A percentile compares a stretch with the other conserved stretches of the same genome.
phyloP scores from a whole-genome alignment of 768 basidiomycete species.

The Lactarius sanguifluus region DNA sequence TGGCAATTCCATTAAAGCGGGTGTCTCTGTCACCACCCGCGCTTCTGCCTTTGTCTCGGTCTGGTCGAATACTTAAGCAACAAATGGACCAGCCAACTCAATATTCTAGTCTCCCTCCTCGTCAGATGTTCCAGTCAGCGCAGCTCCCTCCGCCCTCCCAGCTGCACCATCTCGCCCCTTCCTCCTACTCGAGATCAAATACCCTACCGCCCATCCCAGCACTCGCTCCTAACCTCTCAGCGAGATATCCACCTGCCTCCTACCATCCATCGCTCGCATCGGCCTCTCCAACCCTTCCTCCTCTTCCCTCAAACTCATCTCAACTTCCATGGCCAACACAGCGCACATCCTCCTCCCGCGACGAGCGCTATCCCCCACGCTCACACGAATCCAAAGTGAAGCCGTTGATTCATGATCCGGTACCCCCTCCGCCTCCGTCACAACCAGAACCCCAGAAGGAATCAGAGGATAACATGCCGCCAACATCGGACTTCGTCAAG shows the following conservation, averaged over 20 bases:
- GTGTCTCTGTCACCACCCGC: constrained; percentile 15
- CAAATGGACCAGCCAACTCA: constrained; percentile 34
- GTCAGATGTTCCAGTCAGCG: constrained; percentile 43
- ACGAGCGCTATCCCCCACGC: constrained; percentile 37
- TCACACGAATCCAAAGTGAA: constrained; percentile 34
- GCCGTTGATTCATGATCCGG: constrained; percentile 25
- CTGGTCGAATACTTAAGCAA: constrained; percentile 25
- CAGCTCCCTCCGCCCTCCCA: constrained; percentile 48
- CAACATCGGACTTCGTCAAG: constrained; percentile 93
- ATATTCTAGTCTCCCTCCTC: constrained; percentile 31
- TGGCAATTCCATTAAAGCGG: background rate
- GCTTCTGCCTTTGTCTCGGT: constrained; percentile 8
- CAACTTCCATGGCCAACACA: constrained; percentile 38
- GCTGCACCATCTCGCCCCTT: constrained; percentile 40
- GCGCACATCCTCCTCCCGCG: constrained; percentile 38
- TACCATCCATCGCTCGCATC: constrained; percentile 39
- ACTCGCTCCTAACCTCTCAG: constrained; percentile 33
- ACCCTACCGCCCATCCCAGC: constrained; percentile 43
- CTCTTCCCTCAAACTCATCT: constrained; percentile 32
- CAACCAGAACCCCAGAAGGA: constrained; percentile 27
- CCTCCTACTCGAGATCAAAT: constrained; percentile 40
- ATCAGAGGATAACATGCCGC: constrained; percentile 72
- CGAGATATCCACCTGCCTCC: constrained; percentile 39
- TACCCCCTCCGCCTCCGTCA: constrained; percentile 29
- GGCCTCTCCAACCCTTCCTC: constrained; percentile 35